phyloP scores from a whole-genome alignment of 257 asterid species.

The Euphrasia confusa region DNA sequence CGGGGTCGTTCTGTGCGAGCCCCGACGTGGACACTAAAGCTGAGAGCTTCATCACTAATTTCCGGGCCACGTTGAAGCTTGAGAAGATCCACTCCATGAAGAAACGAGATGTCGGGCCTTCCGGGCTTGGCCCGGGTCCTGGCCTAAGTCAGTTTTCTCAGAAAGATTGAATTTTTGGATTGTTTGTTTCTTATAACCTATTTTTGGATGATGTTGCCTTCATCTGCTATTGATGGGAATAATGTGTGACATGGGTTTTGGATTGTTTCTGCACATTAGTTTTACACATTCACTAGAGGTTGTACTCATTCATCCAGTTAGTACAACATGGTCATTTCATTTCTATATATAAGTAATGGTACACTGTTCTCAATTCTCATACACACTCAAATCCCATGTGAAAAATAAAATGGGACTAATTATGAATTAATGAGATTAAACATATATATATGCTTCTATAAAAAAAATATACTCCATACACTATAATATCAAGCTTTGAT shows the following conservation, averaged over 20 bases:
- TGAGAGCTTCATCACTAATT: slow-evolving; percentile 69
- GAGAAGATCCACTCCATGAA: slow-evolving; percentile 43
- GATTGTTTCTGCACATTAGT: background rate
- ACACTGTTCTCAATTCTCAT: background rate
- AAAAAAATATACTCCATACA: background rate
- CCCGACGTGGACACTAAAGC: slow-evolving; percentile 90
- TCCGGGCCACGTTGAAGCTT: slow-evolving; percentile 47
- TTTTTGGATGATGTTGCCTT: slow-evolving; percentile 3
- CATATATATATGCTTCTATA: no score
- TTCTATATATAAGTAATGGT: no score
- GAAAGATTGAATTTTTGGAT: slow-evolving; percentile 9
- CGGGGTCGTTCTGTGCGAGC: slow-evolving; percentile 58
- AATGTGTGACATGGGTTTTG: background rate
- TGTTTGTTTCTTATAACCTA: background rate
- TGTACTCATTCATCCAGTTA: no score
- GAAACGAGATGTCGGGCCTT: slow-evolving; percentile 38
- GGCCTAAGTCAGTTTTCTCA: slow-evolving; percentile 25
- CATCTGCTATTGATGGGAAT: no score
- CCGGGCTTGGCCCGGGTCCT: slow-evolving; percentile 38
- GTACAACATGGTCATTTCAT: no score
- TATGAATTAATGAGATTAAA: no score
- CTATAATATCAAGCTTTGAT: slow-evolving; percentile 39
- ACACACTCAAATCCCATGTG: background rate
- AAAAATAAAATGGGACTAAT: background rate
- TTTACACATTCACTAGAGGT: no score